A percentile compares a stretch with the other conserved stretches of the same genome.
These are phyloP conservation scores for Toxicodendron radicans DNA, from an alignment of 345 rosid genomes.

Conservation along the genomic window DNA sequence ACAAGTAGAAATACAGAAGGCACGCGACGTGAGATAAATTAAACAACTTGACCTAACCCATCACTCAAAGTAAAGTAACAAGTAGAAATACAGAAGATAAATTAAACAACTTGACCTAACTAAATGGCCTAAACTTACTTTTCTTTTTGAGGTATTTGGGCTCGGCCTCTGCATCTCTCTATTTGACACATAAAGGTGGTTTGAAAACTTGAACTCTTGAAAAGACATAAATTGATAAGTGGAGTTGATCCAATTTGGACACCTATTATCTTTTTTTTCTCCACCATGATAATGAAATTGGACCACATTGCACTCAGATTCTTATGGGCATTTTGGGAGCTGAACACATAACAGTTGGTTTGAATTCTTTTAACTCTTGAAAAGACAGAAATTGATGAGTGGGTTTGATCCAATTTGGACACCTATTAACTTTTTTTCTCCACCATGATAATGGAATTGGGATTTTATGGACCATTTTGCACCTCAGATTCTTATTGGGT, in stretches of 20 bases:
- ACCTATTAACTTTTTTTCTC: background rate
- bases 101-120: too few species aligned
- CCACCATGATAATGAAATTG: background rate
- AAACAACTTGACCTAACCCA: background rate
- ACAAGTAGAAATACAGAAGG: too few species aligned
- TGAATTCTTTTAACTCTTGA: background rate
- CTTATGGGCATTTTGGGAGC: too few species aligned
- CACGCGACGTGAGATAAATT: background rate
- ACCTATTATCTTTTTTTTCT: background rate
- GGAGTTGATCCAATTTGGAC: background rate
- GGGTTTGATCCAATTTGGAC: background rate
- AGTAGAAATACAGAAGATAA: too few species aligned
- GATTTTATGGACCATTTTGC: background rate
- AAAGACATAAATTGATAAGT: background rate
- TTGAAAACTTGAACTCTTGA: too few species aligned
- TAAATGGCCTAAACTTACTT: too few species aligned
- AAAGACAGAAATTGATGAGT: background rate
- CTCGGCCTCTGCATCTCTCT: background rate
- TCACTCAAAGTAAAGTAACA: background rate
- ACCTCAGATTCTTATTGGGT: background rate
- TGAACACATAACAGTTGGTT: too few species aligned
- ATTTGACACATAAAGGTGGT: conserved; percentile 1
- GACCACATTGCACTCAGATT: background rate
- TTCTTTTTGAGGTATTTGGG: background rate
- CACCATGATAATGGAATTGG: background rate